Evolutionary conservation across 163 green algal species (phyloP).

Genomic region (Volvox carteri): DNA sequence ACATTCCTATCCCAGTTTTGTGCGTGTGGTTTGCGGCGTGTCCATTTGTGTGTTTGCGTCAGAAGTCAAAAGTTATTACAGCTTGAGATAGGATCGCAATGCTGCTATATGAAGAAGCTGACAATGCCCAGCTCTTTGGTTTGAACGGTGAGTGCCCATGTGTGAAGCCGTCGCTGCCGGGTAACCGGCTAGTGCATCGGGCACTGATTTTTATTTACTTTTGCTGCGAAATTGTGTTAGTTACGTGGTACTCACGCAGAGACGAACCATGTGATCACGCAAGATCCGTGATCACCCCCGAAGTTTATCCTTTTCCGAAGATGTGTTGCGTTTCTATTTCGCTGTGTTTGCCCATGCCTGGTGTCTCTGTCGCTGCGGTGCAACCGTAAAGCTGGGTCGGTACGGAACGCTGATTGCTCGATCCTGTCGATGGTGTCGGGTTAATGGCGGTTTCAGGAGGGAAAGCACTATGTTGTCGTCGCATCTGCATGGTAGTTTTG

Average conservation of each 20-base stretch:
- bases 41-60: background rate
- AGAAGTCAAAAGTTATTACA: slow-evolving; percentile 1
- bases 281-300: slow-evolving; percentile 19
- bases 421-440: background rate
- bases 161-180: background rate
- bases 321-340: slow-evolving; percentile 43
- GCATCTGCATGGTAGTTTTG: slow-evolving; percentile 25
- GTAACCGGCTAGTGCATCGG: slow-evolving; percentile 12
- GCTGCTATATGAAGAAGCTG: slow-evolving; percentile 45
- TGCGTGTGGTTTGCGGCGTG: slow-evolving; percentile 1
- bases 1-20: slow-evolving; percentile 21
- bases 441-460: background rate
- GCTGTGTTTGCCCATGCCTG: slow-evolving; percentile 13
- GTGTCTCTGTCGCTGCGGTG: background rate
- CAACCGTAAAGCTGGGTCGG: background rate
- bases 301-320: slow-evolving; percentile 29
- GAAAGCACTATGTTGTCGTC: slow-evolving; percentile 10
- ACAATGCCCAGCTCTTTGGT: slow-evolving; percentile 8
- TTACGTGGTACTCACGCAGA: slow-evolving; percentile 26
- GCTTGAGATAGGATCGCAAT: slow-evolving; percentile 27
- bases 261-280: slow-evolving; percentile 30
- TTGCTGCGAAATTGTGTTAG: slow-evolving; percentile 21
- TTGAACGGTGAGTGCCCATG: slow-evolving; percentile 6
- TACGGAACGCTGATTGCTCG: slow-evolving; percentile 33
- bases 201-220: slow-evolving; percentile 44